Base-by-base conservation (phyloP, 1,139 yeast genomes). In the Scheffersomyces lignicola region DNA sequence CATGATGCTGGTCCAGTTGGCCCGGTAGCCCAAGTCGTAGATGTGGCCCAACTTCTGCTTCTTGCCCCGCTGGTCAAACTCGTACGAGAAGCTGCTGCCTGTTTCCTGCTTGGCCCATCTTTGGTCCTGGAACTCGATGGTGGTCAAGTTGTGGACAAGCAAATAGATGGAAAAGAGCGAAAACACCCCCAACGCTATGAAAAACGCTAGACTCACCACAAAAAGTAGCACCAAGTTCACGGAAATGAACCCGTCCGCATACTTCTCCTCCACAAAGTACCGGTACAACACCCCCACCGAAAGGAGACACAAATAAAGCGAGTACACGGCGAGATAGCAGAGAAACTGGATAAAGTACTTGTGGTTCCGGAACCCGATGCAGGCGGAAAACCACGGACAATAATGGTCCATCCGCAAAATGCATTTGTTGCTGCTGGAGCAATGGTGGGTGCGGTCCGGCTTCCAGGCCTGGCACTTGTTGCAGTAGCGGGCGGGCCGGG, bases 381-480 rank as follows among this genome's bases (percentile, higher is more conserved):
- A 90, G 5, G 78, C 69, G 2, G 96, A 80, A 57, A 90, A 89
- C 98, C 98, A 92, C 0, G 98, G 97, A 56, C 98, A 92, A 59
- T 86, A 95, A 54, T 92, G 98, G 60, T 84, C 94, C 92, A 83
- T 83, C 42, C 75, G 68, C 37, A 92, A 68, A 1, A 86, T 72
- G 58, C 98, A 92, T 37, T 62, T 64, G 8, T 78, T 74, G 44
- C 92, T 78, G 13, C 77, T 61, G 0, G 87, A 81, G 41, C 98
- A 92, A 58, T 92, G 97, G 54, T 92, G 98, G 40, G 87, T 76
- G 38, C 98, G 65, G 57, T 92, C 97, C 0, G 98, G 98, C 55
- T 92, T 92, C 96, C 96, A 89, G 32, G 79, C 82, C 31, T 65
- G 55, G 58, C 98, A 92, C 47, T 82, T 85, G 35, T 67, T 63